phyloP scores from a whole-genome alignment of 768 basidiomycete species.

The Tulasnella sp. region DNA sequence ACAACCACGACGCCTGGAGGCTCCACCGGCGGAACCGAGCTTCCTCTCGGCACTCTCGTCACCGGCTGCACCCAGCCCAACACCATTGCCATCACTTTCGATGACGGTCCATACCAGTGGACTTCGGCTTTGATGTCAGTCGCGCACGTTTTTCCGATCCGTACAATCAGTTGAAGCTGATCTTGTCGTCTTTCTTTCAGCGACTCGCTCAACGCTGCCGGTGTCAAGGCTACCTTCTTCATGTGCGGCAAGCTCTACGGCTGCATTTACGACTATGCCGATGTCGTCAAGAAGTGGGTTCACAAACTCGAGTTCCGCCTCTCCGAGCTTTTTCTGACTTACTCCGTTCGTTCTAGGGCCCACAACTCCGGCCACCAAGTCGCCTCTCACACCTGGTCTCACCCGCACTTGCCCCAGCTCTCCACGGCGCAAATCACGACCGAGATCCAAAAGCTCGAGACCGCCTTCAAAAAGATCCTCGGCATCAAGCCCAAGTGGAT shows the following conservation, averaged over 20 bases:
- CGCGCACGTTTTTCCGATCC: background rate
- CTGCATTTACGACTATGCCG: conserved; percentile 29
- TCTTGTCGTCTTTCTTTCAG: background rate
- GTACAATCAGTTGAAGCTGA: background rate
- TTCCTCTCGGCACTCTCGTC: conserved; percentile 15
- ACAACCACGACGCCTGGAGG: background rate
- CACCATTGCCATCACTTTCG: conserved; percentile 35
- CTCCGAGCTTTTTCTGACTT: no score
- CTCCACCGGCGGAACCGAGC: conserved; percentile 3
- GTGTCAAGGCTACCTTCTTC: conserved; percentile 35
- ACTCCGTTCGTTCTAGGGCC: background rate
- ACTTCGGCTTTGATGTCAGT: conserved; percentile 12
- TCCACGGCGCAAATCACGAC: background rate
- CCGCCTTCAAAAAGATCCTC: conserved; percentile 3
- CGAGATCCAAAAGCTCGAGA: background rate
- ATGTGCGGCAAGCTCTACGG: conserved; percentile 23
- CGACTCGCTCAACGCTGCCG: conserved; percentile 13
- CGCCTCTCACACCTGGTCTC: conserved; percentile 30
- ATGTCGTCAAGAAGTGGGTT: conserved; percentile 25
- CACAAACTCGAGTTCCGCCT: background rate
- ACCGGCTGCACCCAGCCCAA: conserved; percentile 23
- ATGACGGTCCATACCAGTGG: conserved; percentile 37
- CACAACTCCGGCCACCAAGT: conserved; percentile 29
- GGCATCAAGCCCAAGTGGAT: conserved; percentile 25
- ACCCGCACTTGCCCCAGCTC: conserved; percentile 15